Percentiles rank a stretch among this genome's conserved stretches.
Conservation (phyloP, 2,329 filamentous ascomycete genomes). For the Nemania sp. region DNA sequence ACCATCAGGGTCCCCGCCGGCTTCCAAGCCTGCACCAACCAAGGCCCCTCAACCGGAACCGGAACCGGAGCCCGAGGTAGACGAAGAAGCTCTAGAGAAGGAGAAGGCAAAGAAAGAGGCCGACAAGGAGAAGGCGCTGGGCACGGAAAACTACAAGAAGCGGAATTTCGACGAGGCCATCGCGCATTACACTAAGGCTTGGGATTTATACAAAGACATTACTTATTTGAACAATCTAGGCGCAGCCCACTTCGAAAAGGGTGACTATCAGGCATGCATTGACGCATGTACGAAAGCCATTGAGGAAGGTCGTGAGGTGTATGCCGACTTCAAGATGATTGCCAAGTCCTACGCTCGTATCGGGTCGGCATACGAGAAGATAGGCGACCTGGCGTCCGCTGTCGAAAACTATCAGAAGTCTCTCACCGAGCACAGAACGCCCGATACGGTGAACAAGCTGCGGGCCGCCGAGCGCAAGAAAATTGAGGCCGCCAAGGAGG, state of each 20-base stretch:
- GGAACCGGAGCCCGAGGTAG: conserved; percentile 69
- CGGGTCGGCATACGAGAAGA: conserved; percentile 89
- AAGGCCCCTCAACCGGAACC: conserved; percentile 58
- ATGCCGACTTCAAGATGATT: conserved; percentile 97
- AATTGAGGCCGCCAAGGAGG: conserved; percentile 71
- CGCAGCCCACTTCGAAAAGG: conserved; percentile 94
- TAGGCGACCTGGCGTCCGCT: conserved; percentile 77
- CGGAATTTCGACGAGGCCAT: conserved; percentile 94
- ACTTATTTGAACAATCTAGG: conserved; percentile 97
- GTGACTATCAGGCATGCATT: conserved; percentile 86
- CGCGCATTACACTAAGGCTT: conserved; percentile 90
- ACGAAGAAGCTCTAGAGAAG: conserved; percentile 82
- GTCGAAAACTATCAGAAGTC: conserved; percentile 92
- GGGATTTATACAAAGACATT: conserved; percentile 94
- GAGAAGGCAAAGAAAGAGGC: conserved; percentile 91
- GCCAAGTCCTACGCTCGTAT: conserved; percentile 98
- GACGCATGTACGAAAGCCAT: conserved; percentile 86
- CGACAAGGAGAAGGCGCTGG: conserved; percentile 91
- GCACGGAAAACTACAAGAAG: conserved; percentile 98
- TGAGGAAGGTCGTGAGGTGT: conserved; percentile 84
- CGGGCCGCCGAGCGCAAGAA: conserved; percentile 88
- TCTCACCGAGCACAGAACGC: conserved; percentile 93
- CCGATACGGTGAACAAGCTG: conserved; percentile 90
- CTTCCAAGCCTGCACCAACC: conserved; percentile 59
- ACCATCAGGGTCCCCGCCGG: conserved; percentile 46